Conservation (phyloP, 306 rosid genomes). For the Arachis stenosperma region DNA sequence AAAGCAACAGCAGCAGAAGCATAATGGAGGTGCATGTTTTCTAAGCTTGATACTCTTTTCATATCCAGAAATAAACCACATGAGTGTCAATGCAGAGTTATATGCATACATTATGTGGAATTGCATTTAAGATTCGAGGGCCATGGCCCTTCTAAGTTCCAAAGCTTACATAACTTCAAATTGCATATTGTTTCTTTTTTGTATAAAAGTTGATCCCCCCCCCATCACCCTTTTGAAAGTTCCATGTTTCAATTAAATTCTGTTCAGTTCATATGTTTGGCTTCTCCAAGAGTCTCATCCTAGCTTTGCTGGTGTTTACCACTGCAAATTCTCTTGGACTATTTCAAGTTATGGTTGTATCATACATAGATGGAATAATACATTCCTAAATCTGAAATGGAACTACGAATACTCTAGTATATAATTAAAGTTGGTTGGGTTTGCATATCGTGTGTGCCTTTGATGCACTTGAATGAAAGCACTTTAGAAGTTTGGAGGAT, state of each 20-base stretch:
- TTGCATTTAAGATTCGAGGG: conserved; percentile 12
- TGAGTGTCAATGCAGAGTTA: conserved; percentile 3
- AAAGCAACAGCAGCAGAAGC: conserved; percentile 40
- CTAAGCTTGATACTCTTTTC: conserved; percentile 24
- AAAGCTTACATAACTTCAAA: background rate
- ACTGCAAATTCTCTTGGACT: conserved; percentile 10
- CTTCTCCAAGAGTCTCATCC: conserved; percentile 2
- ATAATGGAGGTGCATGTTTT: conserved; percentile 49
- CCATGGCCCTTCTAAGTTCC: conserved; percentile 16
- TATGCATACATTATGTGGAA: conserved; percentile 21
- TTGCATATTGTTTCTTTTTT: background rate
- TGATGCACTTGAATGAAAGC: conserved; percentile 14
- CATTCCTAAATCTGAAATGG: conserved; percentile 13
- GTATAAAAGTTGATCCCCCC: background rate
- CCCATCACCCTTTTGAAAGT: background rate
- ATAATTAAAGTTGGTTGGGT: background rate
- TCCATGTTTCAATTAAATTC: conserved; percentile 28
- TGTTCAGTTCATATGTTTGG: conserved; percentile 28
- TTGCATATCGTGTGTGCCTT: conserved; percentile 1
- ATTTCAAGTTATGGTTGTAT: conserved; percentile 27
- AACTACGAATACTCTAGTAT: background rate
- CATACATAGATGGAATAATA: background rate
- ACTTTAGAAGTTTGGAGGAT: conserved; percentile 20
- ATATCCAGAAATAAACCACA: background rate
- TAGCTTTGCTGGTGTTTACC: background rate